Conservation (phyloP, 345 rosid genomes). For the Gossypium rotundifolium region DNA sequence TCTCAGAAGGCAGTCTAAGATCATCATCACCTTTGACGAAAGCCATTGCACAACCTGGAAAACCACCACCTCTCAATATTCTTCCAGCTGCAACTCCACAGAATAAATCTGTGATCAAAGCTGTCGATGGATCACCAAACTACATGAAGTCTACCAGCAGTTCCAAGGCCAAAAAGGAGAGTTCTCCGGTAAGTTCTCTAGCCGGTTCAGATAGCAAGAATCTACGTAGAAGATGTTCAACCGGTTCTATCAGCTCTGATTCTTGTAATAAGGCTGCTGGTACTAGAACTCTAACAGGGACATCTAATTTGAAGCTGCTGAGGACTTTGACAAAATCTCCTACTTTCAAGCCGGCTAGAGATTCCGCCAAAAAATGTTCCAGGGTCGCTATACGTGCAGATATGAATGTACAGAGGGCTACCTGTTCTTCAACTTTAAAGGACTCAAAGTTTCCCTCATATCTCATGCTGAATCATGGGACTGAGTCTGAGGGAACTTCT, state of each 20-base stretch:
- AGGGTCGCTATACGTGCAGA: constrained; percentile 40
- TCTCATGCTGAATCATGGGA: constrained; percentile 59
- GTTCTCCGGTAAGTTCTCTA: constrained; percentile 36
- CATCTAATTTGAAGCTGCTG: constrained; percentile 41
- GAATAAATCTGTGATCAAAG: constrained; percentile 33
- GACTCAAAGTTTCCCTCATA: constrained; percentile 70
- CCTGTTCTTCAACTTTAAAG: constrained; percentile 88
- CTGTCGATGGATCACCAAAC: constrained; percentile 47
- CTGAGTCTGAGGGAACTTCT: constrained; percentile 71
- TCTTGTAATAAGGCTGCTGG: constrained; percentile 24
- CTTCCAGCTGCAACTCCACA: constrained; percentile 9
- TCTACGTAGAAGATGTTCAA: constrained; percentile 22
- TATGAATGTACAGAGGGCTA: constrained; percentile 47
- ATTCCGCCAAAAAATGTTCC: constrained; percentile 34
- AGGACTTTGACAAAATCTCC: constrained; percentile 45
- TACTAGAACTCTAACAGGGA: constrained; percentile 17
- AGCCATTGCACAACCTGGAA: constrained; percentile 41
- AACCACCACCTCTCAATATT: constrained; percentile 29
- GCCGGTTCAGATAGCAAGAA: constrained; percentile 29
- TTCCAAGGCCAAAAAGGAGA: constrained; percentile 74
- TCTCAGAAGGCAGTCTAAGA: constrained; percentile 31
- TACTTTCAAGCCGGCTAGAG: constrained; percentile 55
- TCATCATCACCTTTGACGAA: constrained; percentile 30
- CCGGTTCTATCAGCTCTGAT: constrained; percentile 30
- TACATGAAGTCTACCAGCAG: constrained; percentile 89